phyloP scores from a whole-genome alignment of 1,139 yeast species.

The Tardiomyces depauwii region DNA sequence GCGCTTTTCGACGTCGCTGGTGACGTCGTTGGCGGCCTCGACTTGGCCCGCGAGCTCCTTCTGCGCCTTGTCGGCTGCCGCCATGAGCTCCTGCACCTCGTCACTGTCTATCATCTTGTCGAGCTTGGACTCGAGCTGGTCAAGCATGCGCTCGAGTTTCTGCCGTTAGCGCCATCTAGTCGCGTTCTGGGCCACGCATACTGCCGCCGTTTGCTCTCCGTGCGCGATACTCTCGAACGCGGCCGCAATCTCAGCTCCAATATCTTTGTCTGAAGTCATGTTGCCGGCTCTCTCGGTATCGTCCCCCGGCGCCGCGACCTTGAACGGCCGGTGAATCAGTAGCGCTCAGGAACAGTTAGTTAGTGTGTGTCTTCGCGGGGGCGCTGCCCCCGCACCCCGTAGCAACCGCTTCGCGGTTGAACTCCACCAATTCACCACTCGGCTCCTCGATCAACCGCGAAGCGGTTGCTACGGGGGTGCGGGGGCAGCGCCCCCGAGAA shows the following conservation, averaged over 20 bases:
- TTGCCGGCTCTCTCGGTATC: no score
- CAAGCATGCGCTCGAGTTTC: conserved; percentile 38
- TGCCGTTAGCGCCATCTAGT: background rate
- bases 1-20: no score
- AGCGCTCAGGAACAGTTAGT: no score
- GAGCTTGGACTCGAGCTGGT: conserved; percentile 43
- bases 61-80: background rate
- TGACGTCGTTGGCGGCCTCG: no score
- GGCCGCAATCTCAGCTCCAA: background rate
- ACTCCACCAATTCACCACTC: no score
- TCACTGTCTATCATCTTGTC: conserved; percentile 29
- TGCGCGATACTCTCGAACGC: background rate
- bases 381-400: conserved; percentile 20
- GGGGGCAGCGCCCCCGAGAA: no score
- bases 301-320: no score
- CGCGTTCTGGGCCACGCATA: conserved; percentile 6
- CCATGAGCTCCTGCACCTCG: background rate
- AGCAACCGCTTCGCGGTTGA: no score
- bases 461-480: no score
- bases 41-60: background rate
- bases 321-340: no score
- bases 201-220: background rate
- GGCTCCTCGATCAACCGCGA: no score
- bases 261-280: background rate
- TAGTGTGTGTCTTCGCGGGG: no score